Evolutionary conservation across 1,284 basidiomycete species (phyloP), one percentile per base, ranked within the genome.

Genomic region (Ganoderma lingzhi): DNA sequence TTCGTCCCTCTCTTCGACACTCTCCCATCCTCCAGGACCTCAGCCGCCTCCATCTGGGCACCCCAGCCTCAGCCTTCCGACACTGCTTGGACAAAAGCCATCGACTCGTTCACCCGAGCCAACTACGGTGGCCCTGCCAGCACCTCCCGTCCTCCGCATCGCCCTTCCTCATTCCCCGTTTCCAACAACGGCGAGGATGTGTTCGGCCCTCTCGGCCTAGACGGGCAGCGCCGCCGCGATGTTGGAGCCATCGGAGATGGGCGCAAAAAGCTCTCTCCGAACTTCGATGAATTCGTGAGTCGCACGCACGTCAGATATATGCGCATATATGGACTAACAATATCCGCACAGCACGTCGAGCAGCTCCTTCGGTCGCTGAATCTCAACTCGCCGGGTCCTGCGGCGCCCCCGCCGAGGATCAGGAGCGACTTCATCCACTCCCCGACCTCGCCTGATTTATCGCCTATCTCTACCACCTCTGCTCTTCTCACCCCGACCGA

Each of bases 231-330:
- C 65, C 82, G 81, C 71, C 86, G 81, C 77, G 84, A 86, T 71
- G 83, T 93, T 63, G 92, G 92, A 23, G 90, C 90, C 75, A 90
- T 93, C 75, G 92, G 92, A 51, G 92, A 93, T 75, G 91, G 91
- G 23, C 86, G 92, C 73, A 92, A 90, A 79, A 89, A 85, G 77
- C 83, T 81, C 62, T 85, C 81, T 61, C 86, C 89, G 17, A 86
- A 85, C 62, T 85, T 86, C 66, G 88, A 87, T 55, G 84, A 87
- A 72, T 84, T 81, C 65, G 90, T 88, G 76, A 70, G 86, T 81
- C 69, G 73, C 60, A 70, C 79, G 69, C 72, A 76, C 74, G 67
- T 73, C 70, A 62, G 56, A 35, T 71, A 61, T 71, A 70, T 73
- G 65, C 73, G 70, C 75, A 74, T 72, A 69, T 72, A 75, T 70